Percentiles rank a stretch among this genome's conserved stretches.
These are phyloP conservation scores for Penicillium sclerotiorum DNA, from an alignment of 2,329 filamentous ascomycete species.

Conservation along the genomic window DNA sequence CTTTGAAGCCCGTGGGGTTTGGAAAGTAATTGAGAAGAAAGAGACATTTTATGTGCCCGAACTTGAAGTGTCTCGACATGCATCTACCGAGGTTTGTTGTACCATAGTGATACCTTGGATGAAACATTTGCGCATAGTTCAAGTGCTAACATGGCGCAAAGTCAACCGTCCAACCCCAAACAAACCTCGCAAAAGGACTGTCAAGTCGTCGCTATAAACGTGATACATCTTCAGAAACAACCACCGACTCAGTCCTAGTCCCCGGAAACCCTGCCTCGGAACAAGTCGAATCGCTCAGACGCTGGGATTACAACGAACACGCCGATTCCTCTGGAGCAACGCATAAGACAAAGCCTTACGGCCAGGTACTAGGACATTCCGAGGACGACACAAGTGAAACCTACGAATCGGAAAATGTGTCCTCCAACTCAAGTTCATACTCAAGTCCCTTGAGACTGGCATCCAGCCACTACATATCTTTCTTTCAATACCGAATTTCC, in stretches of 20 bases:
- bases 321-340: too few species aligned
- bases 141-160: neutral
- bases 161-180: neutral
- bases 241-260: conserved; percentile 15
- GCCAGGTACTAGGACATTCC: neutral
- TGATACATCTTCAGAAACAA: conserved; percentile 2
- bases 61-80: conserved; percentile 5
- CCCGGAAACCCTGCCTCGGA: too few species aligned
- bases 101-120: too few species aligned
- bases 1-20: neutral
- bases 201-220: conserved; percentile 5
- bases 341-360: conserved; percentile 3
- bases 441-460: neutral
- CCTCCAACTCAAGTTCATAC: neutral
- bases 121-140: too few species aligned
- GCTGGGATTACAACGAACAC: too few species aligned
- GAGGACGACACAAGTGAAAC: neutral
- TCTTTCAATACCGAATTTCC: conserved; percentile 16
- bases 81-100: conserved; percentile 9
- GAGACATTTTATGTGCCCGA: neutral
- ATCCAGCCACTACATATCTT: conserved; percentile 8
- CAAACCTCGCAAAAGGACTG: neutral
- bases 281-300: too few species aligned
- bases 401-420: neutral
- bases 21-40: conserved; percentile 12